phyloP scores from a whole-genome alignment of 768 basidiomycete genomes.

The Termitomyces sp. region DNA sequence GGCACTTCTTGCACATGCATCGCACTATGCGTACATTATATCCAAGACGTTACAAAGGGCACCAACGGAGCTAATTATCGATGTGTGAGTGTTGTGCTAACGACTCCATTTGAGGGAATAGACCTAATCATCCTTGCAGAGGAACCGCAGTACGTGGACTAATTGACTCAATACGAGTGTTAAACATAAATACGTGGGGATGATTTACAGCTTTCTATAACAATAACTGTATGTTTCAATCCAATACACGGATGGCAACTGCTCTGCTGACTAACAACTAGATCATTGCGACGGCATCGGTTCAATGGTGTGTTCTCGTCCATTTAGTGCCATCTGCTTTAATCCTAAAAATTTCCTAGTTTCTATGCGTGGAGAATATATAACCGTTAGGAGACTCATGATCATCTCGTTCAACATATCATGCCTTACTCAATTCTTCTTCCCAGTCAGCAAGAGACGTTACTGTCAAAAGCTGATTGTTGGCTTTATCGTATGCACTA shows the following conservation, averaged over 20 bases:
- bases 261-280: neutral
- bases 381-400: neutral
- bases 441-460: no score
- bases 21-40: neutral
- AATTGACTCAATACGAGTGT: neutral
- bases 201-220: neutral
- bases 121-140: neutral
- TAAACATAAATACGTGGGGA: neutral
- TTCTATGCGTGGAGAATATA: neutral
- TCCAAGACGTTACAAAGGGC: neutral
- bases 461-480: no score
- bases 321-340: neutral
- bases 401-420: neutral
- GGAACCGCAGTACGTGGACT: neutral
- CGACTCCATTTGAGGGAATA: neutral
- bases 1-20: neutral
- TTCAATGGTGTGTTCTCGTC: neutral
- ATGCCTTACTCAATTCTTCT: neutral
- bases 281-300: neutral
- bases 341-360: neutral
- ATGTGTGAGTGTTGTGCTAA: neutral
- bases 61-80: neutral
- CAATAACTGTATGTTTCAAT: neutral
- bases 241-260: neutral
- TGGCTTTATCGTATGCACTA: no score